phyloP scores from a whole-genome alignment of 345 rosid species.

The Chamaenerion angustifolium region DNA sequence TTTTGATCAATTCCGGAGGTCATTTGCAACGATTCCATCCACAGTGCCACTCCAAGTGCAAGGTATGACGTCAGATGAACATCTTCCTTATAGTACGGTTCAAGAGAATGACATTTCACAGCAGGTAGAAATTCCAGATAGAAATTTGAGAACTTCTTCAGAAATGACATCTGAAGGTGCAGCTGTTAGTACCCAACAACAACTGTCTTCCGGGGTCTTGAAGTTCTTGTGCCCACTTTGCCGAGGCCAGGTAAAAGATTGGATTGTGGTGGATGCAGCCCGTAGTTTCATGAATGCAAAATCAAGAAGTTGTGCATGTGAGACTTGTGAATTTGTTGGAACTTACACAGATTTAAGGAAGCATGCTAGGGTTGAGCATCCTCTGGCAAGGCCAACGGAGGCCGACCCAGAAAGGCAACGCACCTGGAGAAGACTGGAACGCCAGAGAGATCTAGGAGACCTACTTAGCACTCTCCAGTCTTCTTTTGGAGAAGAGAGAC shows the following conservation, averaged over 20 bases:
- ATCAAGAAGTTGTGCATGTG: constrained; percentile 75
- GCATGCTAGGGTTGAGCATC: constrained; percentile 83
- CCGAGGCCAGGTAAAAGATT: constrained; percentile 72
- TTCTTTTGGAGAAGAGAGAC: constrained; percentile 71
- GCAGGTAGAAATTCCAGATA: constrained; percentile 20
- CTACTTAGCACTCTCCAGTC: constrained; percentile 82
- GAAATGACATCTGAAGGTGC: constrained; percentile 15
- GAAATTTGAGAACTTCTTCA: constrained; percentile 9
- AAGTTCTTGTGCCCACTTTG: constrained; percentile 79
- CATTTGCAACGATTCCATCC: constrained; percentile 28
- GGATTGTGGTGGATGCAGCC: constrained; percentile 62
- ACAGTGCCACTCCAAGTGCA: constrained; percentile 7
- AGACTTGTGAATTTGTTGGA: constrained; percentile 66
- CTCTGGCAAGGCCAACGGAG: constrained; percentile 73
- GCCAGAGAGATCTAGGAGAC: constrained; percentile 92
- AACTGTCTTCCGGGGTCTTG: constrained; percentile 21
- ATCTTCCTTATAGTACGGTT: background rate
- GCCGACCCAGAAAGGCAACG: constrained; percentile 87
- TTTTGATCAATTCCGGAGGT: constrained; percentile 77
- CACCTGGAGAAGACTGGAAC: constrained; percentile 90
- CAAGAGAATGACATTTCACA: constrained; percentile 2
- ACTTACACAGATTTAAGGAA: constrained; percentile 74
- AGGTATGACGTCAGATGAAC: background rate
- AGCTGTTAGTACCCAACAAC: background rate
- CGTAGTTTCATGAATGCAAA: constrained; percentile 77